Evolutionary conservation across 208 protist genomes (phyloP).

Genomic region (Trypanosoma conorhini): DNA sequence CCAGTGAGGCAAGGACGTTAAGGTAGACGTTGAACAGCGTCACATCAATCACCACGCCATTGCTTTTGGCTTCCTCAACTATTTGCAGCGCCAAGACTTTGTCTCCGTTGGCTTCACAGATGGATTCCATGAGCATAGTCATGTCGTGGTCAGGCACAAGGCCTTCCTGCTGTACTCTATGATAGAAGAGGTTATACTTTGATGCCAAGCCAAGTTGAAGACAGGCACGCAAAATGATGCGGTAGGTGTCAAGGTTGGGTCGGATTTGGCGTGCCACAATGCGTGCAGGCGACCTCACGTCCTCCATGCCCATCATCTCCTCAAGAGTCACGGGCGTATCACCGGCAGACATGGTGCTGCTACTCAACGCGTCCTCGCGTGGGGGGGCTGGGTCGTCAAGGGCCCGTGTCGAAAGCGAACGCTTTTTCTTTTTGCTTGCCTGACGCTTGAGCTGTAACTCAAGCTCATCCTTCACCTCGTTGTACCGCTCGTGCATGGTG

Average conservation of each 20-base stretch:
- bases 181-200: constrained; percentile 48
- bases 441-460: constrained; percentile 13
- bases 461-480: constrained; percentile 1
- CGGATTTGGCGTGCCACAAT: constrained; percentile 55
- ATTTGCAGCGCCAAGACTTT: constrained; percentile 50
- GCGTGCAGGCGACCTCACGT: constrained; percentile 42
- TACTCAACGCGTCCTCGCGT: not conserved
- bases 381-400: not conserved
- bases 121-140: constrained; percentile 53
- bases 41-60: constrained; percentile 48
- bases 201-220: constrained; percentile 37
- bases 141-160: constrained; percentile 43
- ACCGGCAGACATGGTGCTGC: too few relatives aligned
- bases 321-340: constrained; percentile 35
- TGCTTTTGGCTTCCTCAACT: constrained; percentile 43
- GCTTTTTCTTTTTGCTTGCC: constrained; percentile 13
- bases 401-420: not conserved
- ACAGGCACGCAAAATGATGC: constrained; percentile 61
- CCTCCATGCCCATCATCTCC: constrained; percentile 50
- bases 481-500: constrained; percentile 13
- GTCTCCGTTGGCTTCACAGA: constrained; percentile 49
- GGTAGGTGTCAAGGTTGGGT: constrained; percentile 77
- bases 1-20: constrained; percentile 55
- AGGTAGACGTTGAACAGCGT: constrained; percentile 80
- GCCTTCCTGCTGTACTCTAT: constrained; percentile 36